Evolutionary conservation across 331 rosid genomes (phyloP).

Genomic region (Erythrophleum ivorense): DNA sequence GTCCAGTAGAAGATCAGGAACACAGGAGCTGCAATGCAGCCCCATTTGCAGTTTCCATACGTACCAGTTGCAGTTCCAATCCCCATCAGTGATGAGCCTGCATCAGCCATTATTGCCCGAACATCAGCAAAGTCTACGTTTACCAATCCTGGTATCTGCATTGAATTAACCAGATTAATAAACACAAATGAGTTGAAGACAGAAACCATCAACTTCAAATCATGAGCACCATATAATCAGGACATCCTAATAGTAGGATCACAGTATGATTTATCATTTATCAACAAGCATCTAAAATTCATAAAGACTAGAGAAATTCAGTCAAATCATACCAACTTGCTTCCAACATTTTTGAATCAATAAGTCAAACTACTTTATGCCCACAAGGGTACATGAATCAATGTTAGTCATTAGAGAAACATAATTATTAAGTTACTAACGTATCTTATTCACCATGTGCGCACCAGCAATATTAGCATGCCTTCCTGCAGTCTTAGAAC

Average conservation of each 20-base stretch:
- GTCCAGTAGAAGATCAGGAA: constrained; percentile 5
- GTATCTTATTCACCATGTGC: background rate
- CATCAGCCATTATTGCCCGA: constrained; percentile 89
- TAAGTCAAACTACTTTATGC: constrained; percentile 16
- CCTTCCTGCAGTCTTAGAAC: background rate
- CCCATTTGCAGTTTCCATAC: constrained; percentile 17
- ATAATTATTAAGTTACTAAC: background rate
- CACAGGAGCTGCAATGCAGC: constrained; percentile 2
- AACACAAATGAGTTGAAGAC: constrained; percentile 16
- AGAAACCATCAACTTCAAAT: constrained; percentile 18
- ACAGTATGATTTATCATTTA: background rate
- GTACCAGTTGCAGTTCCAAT: constrained; percentile 94
- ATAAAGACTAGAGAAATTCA: background rate
- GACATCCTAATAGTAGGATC: background rate
- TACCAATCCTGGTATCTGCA: constrained; percentile 93
- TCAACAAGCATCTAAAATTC: background rate
- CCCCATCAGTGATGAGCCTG: constrained; percentile 93
- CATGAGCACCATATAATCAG: background rate
- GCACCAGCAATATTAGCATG: background rate
- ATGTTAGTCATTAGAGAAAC: background rate
- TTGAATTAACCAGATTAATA: constrained; percentile 38
- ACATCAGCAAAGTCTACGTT: constrained; percentile 94
- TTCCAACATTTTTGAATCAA: background rate
- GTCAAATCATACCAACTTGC: background rate
- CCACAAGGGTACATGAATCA: background rate